Conservation (phyloP, 2,329 filamentous ascomycete genomes). For the Pseudogymnoascus sp. region DNA sequence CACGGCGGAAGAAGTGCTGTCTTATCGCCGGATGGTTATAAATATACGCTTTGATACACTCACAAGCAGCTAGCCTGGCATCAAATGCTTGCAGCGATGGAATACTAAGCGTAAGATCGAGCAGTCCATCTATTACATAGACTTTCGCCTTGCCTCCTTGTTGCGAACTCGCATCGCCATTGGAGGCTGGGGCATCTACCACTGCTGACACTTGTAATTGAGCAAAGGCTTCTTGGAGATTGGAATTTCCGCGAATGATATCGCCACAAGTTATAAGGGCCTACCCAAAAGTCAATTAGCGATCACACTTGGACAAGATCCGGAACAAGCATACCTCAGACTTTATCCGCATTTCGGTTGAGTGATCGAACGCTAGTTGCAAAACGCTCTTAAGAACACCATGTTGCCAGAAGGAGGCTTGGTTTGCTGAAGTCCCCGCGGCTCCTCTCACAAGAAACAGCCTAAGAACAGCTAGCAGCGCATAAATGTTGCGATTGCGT, state of each 20-base stretch:
- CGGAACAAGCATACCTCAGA: constrained; percentile 53
- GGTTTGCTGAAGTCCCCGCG: constrained; percentile 72
- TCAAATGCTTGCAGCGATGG: constrained; percentile 64
- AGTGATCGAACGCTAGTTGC: constrained; percentile 70
- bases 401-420: constrained; percentile 76
- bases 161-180: constrained; percentile 32
- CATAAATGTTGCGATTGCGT: constrained; percentile 85
- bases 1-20: constrained; percentile 76
- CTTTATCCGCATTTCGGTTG: constrained; percentile 68
- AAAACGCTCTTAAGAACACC: constrained; percentile 73
- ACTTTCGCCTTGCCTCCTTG: constrained; percentile 53
- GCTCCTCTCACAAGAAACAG: constrained; percentile 81
- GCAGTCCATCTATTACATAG: constrained; percentile 87
- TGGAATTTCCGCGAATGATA: constrained; percentile 72
- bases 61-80: constrained; percentile 74
- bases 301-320: neutral
- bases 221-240: constrained; percentile 81
- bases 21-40: constrained; percentile 73
- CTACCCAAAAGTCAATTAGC: constrained; percentile 33
- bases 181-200: constrained; percentile 34
- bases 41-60: constrained; percentile 91
- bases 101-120: constrained; percentile 71
- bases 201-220: constrained; percentile 70
- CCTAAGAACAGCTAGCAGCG: constrained; percentile 75
- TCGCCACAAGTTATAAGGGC: constrained; percentile 81